Evolutionary conservation across 257 asterid genomes (phyloP).

Genomic region (Primulina eburnea): DNA sequence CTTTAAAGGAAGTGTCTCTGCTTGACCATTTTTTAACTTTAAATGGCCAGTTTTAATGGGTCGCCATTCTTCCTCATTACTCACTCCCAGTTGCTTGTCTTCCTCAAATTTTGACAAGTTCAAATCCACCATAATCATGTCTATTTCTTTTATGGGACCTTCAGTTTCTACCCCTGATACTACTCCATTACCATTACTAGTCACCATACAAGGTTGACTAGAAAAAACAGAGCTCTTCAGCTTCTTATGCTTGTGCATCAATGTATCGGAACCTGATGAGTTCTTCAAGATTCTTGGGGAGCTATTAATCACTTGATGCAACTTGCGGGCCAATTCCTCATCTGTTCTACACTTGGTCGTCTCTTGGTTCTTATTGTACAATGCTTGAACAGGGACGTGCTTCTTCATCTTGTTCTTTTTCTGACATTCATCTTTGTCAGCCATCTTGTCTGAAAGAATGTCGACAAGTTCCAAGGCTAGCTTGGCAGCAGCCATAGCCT

Average conservation of each 20-base stretch:
- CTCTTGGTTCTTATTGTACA: slow-evolving; percentile 55
- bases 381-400: slow-evolving; percentile 52
- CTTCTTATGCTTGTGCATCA: slow-evolving; percentile 51
- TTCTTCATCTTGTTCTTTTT: slow-evolving; percentile 63
- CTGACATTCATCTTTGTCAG: slow-evolving; percentile 30
- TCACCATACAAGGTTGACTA: slow-evolving; percentile 18
- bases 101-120: slow-evolving; percentile 36
- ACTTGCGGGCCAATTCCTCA: slow-evolving; percentile 65
- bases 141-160: slow-evolving; percentile 37
- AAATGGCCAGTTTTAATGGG: slow-evolving; percentile 31
- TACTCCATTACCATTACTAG: slow-evolving; percentile 34
- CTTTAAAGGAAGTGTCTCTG: slow-evolving; percentile 24
- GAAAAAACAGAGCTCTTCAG: slow-evolving; percentile 38
- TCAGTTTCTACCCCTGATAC: slow-evolving; percentile 30
- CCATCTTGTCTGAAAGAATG: slow-evolving; percentile 44
- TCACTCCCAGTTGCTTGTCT: slow-evolving; percentile 32
- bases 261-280: slow-evolving; percentile 39
- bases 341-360: slow-evolving; percentile 44
- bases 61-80: slow-evolving; percentile 31
- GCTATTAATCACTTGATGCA: slow-evolving; percentile 62
- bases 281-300: slow-evolving; percentile 68
- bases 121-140: slow-evolving; percentile 43
- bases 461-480: slow-evolving; percentile 76
- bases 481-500: slow-evolving; percentile 85
- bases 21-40: slow-evolving; percentile 43